Conservation (phyloP, 2,329 filamentous ascomycete genomes). For the Fusarium coffeatum region DNA sequence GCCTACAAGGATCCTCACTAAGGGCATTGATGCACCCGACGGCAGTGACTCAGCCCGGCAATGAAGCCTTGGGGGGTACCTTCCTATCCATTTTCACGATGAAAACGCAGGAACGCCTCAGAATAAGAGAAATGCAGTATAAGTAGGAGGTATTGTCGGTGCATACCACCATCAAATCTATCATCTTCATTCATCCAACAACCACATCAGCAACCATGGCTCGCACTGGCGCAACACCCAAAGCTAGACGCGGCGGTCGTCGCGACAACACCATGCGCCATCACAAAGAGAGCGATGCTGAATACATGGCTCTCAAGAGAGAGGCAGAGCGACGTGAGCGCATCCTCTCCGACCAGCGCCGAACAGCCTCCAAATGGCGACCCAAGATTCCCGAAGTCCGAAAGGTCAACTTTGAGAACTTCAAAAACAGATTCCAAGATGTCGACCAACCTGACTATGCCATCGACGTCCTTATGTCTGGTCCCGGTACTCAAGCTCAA, state of each 20-base stretch:
- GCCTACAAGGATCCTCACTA: slow-evolving; percentile 4
- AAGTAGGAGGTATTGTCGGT: neutral
- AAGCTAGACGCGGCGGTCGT: slow-evolving; percentile 18
- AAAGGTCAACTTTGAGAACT: slow-evolving; percentile 57
- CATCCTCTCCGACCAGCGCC: slow-evolving; percentile 52
- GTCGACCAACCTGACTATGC: slow-evolving; percentile 53
- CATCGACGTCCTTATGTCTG: slow-evolving; percentile 55
- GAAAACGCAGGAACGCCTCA: neutral
- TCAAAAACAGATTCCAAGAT: slow-evolving; percentile 56
- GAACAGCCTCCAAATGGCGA: slow-evolving; percentile 54
- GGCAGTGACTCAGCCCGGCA: slow-evolving; percentile 32
- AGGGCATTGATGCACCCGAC: neutral
- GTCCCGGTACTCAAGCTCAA: slow-evolving; percentile 51
- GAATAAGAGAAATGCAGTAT: neutral
- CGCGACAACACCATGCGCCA: slow-evolving; percentile 23
- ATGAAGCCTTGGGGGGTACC: neutral
- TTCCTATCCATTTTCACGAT: neutral
- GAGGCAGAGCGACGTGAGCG: slow-evolving; percentile 53
- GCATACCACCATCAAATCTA: neutral
- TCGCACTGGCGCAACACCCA: slow-evolving; percentile 19
- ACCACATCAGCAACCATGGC: slow-evolving; percentile 26
- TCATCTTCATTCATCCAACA: neutral
- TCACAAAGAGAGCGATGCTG: slow-evolving; percentile 46
- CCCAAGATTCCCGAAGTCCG: slow-evolving; percentile 56
- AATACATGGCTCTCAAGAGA: slow-evolving; percentile 49